phyloP scores from a whole-genome alignment of 1,284 basidiomycete species.

The Ganoderma leucocontextum region DNA sequence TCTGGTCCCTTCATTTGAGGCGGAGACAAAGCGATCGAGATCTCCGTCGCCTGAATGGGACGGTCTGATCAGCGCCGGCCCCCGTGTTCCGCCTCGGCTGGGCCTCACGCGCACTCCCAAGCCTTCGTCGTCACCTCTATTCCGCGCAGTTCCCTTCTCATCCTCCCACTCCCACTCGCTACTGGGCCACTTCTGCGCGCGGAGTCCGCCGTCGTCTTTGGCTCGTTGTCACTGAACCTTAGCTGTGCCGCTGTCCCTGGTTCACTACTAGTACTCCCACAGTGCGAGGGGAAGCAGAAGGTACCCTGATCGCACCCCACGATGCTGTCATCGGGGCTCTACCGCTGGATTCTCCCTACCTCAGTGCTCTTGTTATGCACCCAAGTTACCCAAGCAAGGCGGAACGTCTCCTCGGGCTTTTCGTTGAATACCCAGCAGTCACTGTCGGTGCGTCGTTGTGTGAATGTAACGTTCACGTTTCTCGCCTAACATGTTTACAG shows the following conservation, averaged over 20 bases:
- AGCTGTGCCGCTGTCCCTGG: constrained; percentile 13
- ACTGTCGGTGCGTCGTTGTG: constrained; percentile 25
- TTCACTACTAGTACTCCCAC: constrained; percentile 20
- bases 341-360: constrained; percentile 24
- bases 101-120: background rate
- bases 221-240: constrained; percentile 4
- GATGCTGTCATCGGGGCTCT: constrained; percentile 26
- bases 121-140: constrained; percentile 4
- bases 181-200: background rate
- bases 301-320: constrained; percentile 12
- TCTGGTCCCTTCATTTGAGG: background rate
- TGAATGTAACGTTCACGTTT: background rate
- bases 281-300: constrained; percentile 22
- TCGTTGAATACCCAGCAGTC: constrained; percentile 22
- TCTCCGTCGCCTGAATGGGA: background rate
- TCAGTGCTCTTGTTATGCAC: constrained; percentile 22
- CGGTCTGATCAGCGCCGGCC: background rate
- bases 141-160: background rate
- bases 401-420: constrained; percentile 22
- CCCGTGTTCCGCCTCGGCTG: background rate
- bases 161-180: background rate
- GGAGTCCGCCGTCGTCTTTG: background rate
- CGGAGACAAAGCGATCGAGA: background rate
- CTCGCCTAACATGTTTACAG: constrained; percentile 14
- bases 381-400: constrained; percentile 13